Conservation (phyloP, 2,329 filamentous ascomycete genomes). For the Epicoccum sorghinum region DNA sequence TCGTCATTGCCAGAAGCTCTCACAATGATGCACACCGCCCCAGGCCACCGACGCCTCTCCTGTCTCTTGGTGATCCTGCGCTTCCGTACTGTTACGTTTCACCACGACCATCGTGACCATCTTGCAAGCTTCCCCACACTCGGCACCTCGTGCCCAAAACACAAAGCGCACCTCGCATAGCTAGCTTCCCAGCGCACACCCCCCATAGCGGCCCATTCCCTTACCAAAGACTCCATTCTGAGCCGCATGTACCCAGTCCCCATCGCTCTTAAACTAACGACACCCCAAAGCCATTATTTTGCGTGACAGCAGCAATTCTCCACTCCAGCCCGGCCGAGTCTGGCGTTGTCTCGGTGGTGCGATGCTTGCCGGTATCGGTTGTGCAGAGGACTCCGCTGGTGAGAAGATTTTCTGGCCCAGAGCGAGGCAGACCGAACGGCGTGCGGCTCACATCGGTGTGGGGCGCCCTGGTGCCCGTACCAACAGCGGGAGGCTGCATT, state of each 20-base stretch:
- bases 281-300: slow-evolving; percentile 8
- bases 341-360: slow-evolving; percentile 8
- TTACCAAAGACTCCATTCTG: not conserved
- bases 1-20: slow-evolving; percentile 2
- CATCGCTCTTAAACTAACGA: slow-evolving; percentile 16
- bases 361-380: slow-evolving; percentile 15
- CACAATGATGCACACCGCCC: not conserved
- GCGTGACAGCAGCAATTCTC: slow-evolving; percentile 16
- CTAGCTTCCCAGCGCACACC: slow-evolving; percentile 6
- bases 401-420: slow-evolving; percentile 10
- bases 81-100: slow-evolving; percentile 1
- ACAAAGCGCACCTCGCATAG: slow-evolving; percentile 6
- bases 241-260: slow-evolving; percentile 16
- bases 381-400: not conserved
- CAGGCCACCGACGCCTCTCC: not conserved
- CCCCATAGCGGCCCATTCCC: not conserved
- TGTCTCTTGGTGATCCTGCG: not conserved
- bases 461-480: not conserved
- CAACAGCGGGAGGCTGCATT: not conserved
- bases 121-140: slow-evolving; percentile 15
- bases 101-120: slow-evolving; percentile 13
- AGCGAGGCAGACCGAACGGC: slow-evolving; percentile 16
- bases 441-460: slow-evolving; percentile 14
- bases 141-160: slow-evolving; percentile 1
- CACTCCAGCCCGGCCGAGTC: slow-evolving; percentile 12